Evolutionary conservation across 1,284 basidiomycete species (phyloP), one percentile per base, ranked within the genome.

Genomic region (Ceraceosorus bombacis): DNA sequence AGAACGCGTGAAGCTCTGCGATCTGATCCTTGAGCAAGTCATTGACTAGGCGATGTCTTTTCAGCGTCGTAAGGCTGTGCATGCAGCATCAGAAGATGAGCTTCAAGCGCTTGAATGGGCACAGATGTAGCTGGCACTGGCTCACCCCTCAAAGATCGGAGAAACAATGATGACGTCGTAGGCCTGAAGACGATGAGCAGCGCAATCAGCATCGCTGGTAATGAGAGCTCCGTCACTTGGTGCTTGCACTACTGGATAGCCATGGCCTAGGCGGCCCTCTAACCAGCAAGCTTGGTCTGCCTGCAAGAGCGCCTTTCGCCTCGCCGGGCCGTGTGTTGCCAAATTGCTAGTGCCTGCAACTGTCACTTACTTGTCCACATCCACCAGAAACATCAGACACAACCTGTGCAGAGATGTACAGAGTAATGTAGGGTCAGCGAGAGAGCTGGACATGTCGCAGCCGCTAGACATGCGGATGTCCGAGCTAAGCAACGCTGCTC

Each of bases 1-100:
- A 78, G 59, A 80, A 80, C 8, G 79, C 79, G 59, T 80, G 79
- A 49, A 80, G 73, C 62, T 78, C 70, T 1, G 78, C 79, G 41
- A 80, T 80, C 61, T 80, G 77, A 40, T 77, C 76, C 60, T 79
- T 79, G 46, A 80, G 72, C 40, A 74, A 68, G 9, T 79, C 78
- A 61, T 80, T 80, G 57, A 80, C 79, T 62, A 77, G 65, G 4
- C 75, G 67, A 57, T 77, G 75, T 9, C 75, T 64, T 54, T 76
- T 74, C 38, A 77, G 67, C 27, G 75, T 76, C 36, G 63, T 61
- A n/a, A 76, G 60, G 0, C 64, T 66, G 51, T 38, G 41, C 27
- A 27, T 27, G 27, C 49, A 41, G 13, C 43, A 36, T 7, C 54
- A 12, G 36, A 17, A 38, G 9, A 51, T 58, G 8, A 58, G 43